Evolutionary conservation across 2,329 filamentous ascomycete genomes (phyloP), one percentile per base, ranked within the genome.

Genomic region (Beauveria varroae): DNA sequence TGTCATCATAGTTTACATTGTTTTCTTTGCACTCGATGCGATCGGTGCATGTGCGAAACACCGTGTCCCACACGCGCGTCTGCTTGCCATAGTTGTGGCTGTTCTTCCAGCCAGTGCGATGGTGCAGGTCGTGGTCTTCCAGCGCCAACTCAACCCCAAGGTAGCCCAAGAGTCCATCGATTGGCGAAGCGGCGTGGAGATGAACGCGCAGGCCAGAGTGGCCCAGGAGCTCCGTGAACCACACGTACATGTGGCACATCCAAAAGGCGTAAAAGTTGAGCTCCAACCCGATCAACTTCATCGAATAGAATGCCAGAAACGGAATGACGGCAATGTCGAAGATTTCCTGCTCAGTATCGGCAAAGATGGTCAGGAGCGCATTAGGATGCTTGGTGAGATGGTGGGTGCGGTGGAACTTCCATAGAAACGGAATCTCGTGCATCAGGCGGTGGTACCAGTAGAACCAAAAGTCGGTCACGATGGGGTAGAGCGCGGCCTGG

Each of bases 261-360:
- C 76, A 79, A 74, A 74, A 76, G 37, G 78, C 75, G 51, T 78
- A 78, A 64, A 79, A 79, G 3, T 73, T 74, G 71, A 79, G 74
- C 0, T 75, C 75, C 7, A 78, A 40, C 0, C 75, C 74, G 40
- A 69, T 9, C 2, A 58, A n/a, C 57, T 70, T 73, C 41, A 78
- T 59, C 1, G 69, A 72, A 43, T 67, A 67, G 62, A 71, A 78
- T 1, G 76, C 71, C 55, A 76, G 64, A 20, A 76, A 62, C 0
- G 76, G 76, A 10, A 78, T 72, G 26, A 71, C 73, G 12, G 69
- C 71, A 37, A 78, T 75, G 57, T 78, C 75, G 59, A 76, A 73
- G 8, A 77, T 64, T 52, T 78, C 75, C 60, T 78, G 76, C 58
- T 75, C 76, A 5, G 64, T 55, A 54, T 78, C 76, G 57, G 76